These are phyloP conservation scores for Trametes coccinea DNA, from an alignment of 768 basidiomycete genomes.

Conservation along the genomic window DNA sequence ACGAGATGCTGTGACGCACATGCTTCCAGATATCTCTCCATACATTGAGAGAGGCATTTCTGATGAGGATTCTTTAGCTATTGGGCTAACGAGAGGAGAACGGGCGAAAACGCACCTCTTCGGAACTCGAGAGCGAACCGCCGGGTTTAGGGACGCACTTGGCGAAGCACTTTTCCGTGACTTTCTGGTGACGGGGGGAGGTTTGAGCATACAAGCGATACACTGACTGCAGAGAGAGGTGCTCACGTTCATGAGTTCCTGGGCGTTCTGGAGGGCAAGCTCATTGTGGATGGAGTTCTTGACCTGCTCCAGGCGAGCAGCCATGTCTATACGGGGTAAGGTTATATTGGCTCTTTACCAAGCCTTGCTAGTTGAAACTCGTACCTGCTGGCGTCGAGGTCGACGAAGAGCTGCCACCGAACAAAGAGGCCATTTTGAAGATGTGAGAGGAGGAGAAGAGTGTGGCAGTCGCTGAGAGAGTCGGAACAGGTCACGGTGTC, in stretches of 20 bases:
- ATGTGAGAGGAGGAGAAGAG: not conserved
- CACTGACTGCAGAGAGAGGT: not conserved
- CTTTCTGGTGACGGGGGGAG: conserved; percentile 50
- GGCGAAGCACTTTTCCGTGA: conserved; percentile 73
- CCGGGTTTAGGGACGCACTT: conserved; percentile 81
- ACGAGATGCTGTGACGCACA: conserved; percentile 51
- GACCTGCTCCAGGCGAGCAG: conserved; percentile 42
- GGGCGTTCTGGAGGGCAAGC: conserved; percentile 71
- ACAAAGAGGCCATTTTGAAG: conserved; percentile 27
- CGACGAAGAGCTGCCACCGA: conserved; percentile 21
- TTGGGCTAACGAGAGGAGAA: not conserved
- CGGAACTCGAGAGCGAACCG: conserved; percentile 63
- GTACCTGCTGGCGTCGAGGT: conserved; percentile 18
- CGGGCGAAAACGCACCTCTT: conserved; percentile 54
- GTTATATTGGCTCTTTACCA: not conserved
- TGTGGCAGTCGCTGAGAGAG: not conserved
- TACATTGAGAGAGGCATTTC: conserved; percentile 75
- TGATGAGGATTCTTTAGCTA: conserved; percentile 28
- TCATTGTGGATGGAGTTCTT: conserved; percentile 70
- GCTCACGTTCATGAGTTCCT: conserved; percentile 77
- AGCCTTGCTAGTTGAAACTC: not conserved
- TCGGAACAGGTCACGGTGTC: not conserved
- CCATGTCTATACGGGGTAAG: conserved; percentile 34
- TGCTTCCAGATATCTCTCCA: conserved; percentile 83
- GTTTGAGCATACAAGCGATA: not conserved